phyloP scores from a whole-genome alignment of 257 asterid genomes.

The Jacaranda mimosifolia region DNA sequence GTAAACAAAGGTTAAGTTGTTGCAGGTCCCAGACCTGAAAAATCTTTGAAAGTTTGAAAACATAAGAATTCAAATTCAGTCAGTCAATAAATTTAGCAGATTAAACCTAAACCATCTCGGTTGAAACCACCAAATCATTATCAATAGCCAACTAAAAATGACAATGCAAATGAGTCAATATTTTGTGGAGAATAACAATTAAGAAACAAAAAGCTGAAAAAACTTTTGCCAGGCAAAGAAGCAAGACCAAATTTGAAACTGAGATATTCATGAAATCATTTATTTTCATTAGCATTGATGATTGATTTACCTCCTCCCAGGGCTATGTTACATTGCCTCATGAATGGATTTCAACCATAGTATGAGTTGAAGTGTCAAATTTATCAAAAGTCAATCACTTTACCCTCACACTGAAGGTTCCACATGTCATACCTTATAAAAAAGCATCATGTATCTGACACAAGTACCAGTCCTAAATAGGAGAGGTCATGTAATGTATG shows the following conservation, averaged over 20 bases:
- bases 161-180: constrained; percentile 7
- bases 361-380: too few species aligned
- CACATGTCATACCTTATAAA: too few species aligned
- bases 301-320: too few species aligned
- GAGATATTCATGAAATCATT: background rate
- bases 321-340: too few species aligned
- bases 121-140: background rate
- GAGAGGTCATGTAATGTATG: too few species aligned
- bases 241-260: background rate
- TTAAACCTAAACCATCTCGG: background rate
- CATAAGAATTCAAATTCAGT: background rate
- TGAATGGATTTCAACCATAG: too few species aligned
- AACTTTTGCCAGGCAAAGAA: constrained; percentile 9
- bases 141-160: constrained; percentile 3
- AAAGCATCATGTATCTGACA: too few species aligned
- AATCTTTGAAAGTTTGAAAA: background rate
- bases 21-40: constrained; percentile 4
- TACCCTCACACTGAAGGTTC: too few species aligned
- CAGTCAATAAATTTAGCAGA: background rate
- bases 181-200: background rate
- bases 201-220: background rate
- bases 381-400: too few species aligned
- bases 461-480: too few species aligned
- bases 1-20: constrained; percentile 27
- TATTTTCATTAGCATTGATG: background rate